Conservation (phyloP, 768 basidiomycete species). For the Ephemerocybe angulata region DNA sequence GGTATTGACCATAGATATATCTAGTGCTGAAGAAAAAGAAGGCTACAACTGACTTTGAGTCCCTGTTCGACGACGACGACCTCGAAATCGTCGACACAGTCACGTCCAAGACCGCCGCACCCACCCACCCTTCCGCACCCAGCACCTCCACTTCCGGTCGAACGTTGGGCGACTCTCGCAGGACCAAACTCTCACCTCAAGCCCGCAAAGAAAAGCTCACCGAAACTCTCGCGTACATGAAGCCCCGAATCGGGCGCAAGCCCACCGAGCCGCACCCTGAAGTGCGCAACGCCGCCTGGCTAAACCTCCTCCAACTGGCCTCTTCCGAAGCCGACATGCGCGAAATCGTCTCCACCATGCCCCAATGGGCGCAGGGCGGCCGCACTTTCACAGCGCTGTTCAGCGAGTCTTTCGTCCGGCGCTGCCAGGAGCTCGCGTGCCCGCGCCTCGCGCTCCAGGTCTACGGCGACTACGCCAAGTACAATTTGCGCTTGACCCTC, state of each 20-base stretch:
- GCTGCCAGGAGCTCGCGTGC: constrained; percentile 56
- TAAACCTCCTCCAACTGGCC: constrained; percentile 49
- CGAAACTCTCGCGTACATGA: constrained; percentile 31
- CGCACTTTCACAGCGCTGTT: constrained; percentile 38
- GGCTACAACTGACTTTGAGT: constrained; percentile 23
- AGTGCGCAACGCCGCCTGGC: constrained; percentile 47
- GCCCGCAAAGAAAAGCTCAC: constrained; percentile 32
- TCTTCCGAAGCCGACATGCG: constrained; percentile 47
- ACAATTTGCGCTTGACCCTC: constrained; percentile 51
- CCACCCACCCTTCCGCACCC: not conserved
- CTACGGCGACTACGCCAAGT: constrained; percentile 60
- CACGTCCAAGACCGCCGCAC: constrained; percentile 3
- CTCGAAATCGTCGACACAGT: constrained; percentile 20
- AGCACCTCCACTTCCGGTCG: constrained; percentile 1
- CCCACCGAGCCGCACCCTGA: constrained; percentile 30
- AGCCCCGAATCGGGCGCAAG: constrained; percentile 36
- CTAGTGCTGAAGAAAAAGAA: constrained; percentile 31
- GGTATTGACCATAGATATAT: not conserved
- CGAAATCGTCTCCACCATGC: constrained; percentile 42
- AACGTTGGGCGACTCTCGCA: no score
- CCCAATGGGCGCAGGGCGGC: constrained; percentile 38
- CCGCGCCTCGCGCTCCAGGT: constrained; percentile 56
- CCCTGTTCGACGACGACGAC: constrained; percentile 29
- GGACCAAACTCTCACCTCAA: constrained; percentile 24
- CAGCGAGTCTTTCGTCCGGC: constrained; percentile 50